Percentiles rank a stretch among this genome's conserved stretches.
Evolutionary conservation across 1,284 basidiomycete species (phyloP).

Genomic region (Malassezia japonica): DNA sequence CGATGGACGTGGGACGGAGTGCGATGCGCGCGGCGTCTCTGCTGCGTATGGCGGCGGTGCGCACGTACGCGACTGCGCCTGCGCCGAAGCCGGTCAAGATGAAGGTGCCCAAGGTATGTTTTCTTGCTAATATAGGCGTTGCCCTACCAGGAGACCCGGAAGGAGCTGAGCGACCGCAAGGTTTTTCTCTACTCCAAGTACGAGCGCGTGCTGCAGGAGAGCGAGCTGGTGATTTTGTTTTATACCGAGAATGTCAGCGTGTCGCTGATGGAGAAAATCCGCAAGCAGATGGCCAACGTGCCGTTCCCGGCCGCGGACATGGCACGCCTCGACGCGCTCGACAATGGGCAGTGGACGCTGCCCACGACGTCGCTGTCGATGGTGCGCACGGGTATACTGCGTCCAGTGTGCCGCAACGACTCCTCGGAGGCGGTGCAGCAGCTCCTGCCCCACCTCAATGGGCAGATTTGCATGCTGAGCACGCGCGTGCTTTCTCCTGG

Average conservation of each 20-base stretch:
- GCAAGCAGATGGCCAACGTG: background rate
- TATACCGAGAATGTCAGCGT: conserved; percentile 10
- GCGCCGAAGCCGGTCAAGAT: background rate
- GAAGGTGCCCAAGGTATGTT: conserved; percentile 5
- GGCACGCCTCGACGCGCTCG: background rate
- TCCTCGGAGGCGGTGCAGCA: background rate
- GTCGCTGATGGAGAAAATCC: conserved; percentile 8
- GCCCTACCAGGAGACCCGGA: conserved; percentile 16
- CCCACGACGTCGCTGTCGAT: conserved; percentile 1
- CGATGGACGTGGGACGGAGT: background rate
- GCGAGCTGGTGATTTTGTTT: conserved; percentile 12
- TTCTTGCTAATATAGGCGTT: background rate
- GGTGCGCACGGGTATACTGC: conserved; percentile 14
- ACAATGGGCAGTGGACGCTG: conserved; percentile 8
- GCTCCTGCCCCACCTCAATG: conserved; percentile 6
- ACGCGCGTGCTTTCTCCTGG: conserved; percentile 15
- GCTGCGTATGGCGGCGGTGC: background rate
- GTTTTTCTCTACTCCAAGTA: conserved; percentile 11
- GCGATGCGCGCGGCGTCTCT: background rate
- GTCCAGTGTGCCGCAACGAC: conserved; percentile 12
- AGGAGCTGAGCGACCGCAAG: conserved; percentile 15
- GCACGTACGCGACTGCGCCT: conserved; percentile 11
- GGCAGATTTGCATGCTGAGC: conserved; percentile 8
- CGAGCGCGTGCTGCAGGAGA: conserved; percentile 11
- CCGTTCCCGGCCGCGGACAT: conserved; percentile 1